Evolutionary conservation across 331 rosid species (phyloP), one percentile per base, ranked within the genome.

Genomic region (Malus hybrid): DNA sequence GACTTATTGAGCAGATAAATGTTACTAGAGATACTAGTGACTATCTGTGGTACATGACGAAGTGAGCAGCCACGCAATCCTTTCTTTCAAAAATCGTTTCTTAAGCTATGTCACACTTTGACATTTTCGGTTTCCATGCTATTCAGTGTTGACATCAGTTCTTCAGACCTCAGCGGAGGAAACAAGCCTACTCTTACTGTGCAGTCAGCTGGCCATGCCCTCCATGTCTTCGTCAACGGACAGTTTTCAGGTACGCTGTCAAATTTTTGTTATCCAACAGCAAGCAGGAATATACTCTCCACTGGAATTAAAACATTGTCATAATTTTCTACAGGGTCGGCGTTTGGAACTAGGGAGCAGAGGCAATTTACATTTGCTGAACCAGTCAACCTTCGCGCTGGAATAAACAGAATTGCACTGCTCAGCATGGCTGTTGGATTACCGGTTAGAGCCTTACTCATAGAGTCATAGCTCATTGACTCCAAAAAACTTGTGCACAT

Each of bases 11-110:
- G 83, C 99, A 95, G 85, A 74, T 95, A 69, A 90, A 89, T 29
- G 85, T 95, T 66, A 94, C 99, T 1, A 88, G 96, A 86, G 99
- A 94, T 80, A 46, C 87, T 8, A 94, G 89, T 76, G 99, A 95
- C 80, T 95, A 95, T 82, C 89, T 95, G 29, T 95, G 99, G 99
- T 95, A 92, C 89, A 90, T 83, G 72, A 95, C 96, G 54, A 92
- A 87, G 99, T 90, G 80, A 84, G 93, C 42, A 61, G 19, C 74
- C 52, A 20, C 39, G 2, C 63, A 57, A 57, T 57, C 29, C 15
- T 20, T 36, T n/a, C 28, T 11, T 39, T 6, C 33, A 24, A 66
- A 33, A 66, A 34, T 66, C 15, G 42, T 66, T 34, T 66, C 52
- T 66, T 19, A 66, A 10, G 10, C 29, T 16, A 36, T 5, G 32